Evolutionary conservation across 1,284 basidiomycete genomes (phyloP), one percentile per base, ranked within the genome.

Genomic region (Leccinum glutinopallens): DNA sequence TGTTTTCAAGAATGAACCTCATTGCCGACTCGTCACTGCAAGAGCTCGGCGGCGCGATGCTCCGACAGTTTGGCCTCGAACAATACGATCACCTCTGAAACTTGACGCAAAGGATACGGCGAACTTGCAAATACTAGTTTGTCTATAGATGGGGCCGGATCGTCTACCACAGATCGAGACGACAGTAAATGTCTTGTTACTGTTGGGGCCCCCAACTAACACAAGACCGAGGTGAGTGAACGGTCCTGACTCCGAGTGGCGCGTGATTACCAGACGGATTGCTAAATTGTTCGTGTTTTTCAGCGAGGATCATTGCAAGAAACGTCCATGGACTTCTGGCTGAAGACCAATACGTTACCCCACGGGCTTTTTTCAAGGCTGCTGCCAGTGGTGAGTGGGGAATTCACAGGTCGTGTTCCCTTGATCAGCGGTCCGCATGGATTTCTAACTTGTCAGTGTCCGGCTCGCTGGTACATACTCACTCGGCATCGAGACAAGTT

Each of bases 151-250:
- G 17, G 32, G 2, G 8, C 29, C 10, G 29, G 22, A 25, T 15
- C 41, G 41, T 43, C 9, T 10, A n/a, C 41, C 17, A n/a, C 41
- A 15, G 41, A 43, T 10, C 41, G 9, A 43, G 41, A 43, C 41
- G 9, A 43, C 41, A 9, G 7, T 17, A 41, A 41, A 41, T 41
- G 12, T 41, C 17, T 41, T 17, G 15, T 39, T 39, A 13, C 37
- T 19, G n/a, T 19, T 41, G 7, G 17, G 17, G 41, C 8, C 17
- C 8, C 37, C 17, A n/a, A 43, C 0, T 9, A 43, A 43, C 43
- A 19, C 43, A 46, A 46, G 43, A 46, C 43, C 43, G 43, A 39
- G 51, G 29, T 62, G 64, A 58, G 57, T 39, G 43, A 66, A 62
- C 35, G 32, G 4, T 19, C 39, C 33, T 37, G 10, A 35, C 37